phyloP scores from a whole-genome alignment of 2,329 filamentous ascomycete species.

The Fonsecaea erecta region DNA sequence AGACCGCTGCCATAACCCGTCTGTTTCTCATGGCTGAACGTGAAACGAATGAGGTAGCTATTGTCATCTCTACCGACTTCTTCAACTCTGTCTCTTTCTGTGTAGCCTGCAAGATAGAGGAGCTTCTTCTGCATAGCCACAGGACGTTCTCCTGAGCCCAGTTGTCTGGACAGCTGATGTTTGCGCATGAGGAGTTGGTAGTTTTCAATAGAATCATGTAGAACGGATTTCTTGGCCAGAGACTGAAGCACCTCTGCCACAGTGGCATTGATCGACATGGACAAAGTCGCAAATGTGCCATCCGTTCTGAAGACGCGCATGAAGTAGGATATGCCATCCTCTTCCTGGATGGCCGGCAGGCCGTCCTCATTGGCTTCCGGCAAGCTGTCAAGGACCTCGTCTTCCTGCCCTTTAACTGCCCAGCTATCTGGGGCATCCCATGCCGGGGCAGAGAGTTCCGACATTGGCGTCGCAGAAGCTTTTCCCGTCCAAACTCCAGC shows the following conservation, averaged over 20 bases:
- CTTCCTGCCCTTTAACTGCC: slow-evolving; percentile 73
- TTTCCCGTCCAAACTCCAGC: slow-evolving; percentile 43
- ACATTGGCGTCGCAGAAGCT: slow-evolving; percentile 40
- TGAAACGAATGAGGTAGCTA: slow-evolving; percentile 93
- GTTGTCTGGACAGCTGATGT: slow-evolving; percentile 83
- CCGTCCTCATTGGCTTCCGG: slow-evolving; percentile 65
- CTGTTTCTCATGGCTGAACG: slow-evolving; percentile 87
- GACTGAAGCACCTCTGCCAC: slow-evolving; percentile 87
- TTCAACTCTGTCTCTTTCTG: slow-evolving; percentile 82
- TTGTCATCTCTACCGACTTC: slow-evolving; percentile 96
- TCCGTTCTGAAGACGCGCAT: slow-evolving; percentile 95
- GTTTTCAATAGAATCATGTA: slow-evolving; percentile 87
- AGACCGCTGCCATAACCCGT: slow-evolving; percentile 75
- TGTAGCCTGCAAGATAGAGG: slow-evolving; percentile 89
- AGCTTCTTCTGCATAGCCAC: slow-evolving; percentile 89
- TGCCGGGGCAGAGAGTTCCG: slow-evolving; percentile 56
- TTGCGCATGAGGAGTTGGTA: slow-evolving; percentile 96
- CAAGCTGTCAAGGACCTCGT: slow-evolving; percentile 44
- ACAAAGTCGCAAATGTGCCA: slow-evolving; percentile 90
- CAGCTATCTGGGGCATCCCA: slow-evolving; percentile 98
- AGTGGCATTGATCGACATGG: slow-evolving; percentile 79
- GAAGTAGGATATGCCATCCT: slow-evolving; percentile 79
- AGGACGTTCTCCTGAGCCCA: slow-evolving; percentile 78
- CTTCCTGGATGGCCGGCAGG: slow-evolving; percentile 70
- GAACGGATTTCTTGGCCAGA: slow-evolving; percentile 90